phyloP scores from a whole-genome alignment of 192 early-diverging fungal species.

The Funneliformis mosseae region DNA sequence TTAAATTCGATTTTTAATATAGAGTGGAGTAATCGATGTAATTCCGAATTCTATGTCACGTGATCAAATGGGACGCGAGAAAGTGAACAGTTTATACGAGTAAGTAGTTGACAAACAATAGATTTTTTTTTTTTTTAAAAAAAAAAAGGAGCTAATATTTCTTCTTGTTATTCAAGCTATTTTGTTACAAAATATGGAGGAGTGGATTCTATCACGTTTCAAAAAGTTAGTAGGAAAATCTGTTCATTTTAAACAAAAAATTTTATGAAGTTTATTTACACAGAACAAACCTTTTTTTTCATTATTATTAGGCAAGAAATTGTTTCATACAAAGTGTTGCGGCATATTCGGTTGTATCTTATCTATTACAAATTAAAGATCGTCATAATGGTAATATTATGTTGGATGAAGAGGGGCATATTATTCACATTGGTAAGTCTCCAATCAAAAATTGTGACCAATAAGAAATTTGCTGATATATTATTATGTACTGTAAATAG shows the following conservation, averaged over 20 bases:
- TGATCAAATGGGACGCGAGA: conserved; percentile 97
- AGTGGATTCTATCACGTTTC: conserved; percentile 85
- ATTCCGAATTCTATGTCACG: conserved; percentile 96
- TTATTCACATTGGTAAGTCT: conserved; percentile 87
- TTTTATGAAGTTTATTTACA: not conserved
- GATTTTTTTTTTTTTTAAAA: no score
- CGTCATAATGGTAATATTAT: conserved; percentile 99
- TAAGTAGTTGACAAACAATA: not conserved
- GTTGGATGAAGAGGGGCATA: conserved; percentile 95
- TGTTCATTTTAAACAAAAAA: not conserved
- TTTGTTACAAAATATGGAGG: conserved; percentile 91
- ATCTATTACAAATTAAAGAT: conserved; percentile 97
- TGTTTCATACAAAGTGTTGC: conserved; percentile 96
- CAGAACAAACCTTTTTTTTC: not conserved
- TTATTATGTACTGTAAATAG: conserved; percentile 41
- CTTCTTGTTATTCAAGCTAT: conserved; percentile 50
- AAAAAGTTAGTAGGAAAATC: conserved; percentile 46
- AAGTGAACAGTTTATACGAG: conserved; percentile 95
- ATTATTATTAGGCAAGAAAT: conserved; percentile 69
- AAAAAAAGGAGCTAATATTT: not conserved
- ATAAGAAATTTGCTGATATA: not conserved
- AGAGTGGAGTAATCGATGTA: conserved; percentile 97
- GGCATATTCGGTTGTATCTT: conserved; percentile 93
- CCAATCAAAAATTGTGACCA: not conserved
- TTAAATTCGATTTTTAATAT: not conserved